Conservation (phyloP, 257 asterid genomes). For the Ophiorrhiza pumila region DNA sequence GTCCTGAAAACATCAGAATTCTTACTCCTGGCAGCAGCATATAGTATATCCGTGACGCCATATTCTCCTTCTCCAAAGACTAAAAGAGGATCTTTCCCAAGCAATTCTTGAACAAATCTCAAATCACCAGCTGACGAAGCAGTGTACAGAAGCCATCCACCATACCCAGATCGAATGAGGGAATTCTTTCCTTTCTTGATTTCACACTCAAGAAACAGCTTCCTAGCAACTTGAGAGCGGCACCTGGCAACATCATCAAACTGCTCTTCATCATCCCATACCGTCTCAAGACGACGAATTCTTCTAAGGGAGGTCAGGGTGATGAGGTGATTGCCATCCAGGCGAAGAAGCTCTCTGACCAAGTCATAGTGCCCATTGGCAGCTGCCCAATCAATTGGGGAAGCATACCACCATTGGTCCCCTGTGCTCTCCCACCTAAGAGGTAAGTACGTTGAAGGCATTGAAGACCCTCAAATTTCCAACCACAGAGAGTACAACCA, state of each 20-base stretch:
- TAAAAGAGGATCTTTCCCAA: slow-evolving; percentile 68
- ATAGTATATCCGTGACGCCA: slow-evolving; percentile 79
- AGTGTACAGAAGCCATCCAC: slow-evolving; percentile 94
- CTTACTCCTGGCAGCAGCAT: slow-evolving; percentile 90
- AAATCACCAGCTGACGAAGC: slow-evolving; percentile 93
- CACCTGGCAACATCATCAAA: slow-evolving; percentile 70
- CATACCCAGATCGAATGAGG: slow-evolving; percentile 70
- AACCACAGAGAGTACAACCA: slow-evolving; percentile 8
- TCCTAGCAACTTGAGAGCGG: slow-evolving; percentile 68
- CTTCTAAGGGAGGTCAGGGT: slow-evolving; percentile 81
- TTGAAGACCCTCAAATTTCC: slow-evolving; percentile 12
- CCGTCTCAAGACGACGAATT: slow-evolving; percentile 91
- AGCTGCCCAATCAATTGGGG: slow-evolving; percentile 95
- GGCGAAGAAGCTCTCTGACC: slow-evolving; percentile 83
- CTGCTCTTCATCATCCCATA: slow-evolving; percentile 95
- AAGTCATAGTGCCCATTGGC: slow-evolving; percentile 94
- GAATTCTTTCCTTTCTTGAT: slow-evolving; percentile 56
- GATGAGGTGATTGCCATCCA: slow-evolving; percentile 87
- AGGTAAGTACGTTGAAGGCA: slow-evolving; percentile 79
- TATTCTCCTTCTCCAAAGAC: slow-evolving; percentile 94
- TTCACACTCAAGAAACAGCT: slow-evolving; percentile 60
- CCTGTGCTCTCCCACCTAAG: slow-evolving; percentile 99
- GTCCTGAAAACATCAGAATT: slow-evolving; percentile 52
- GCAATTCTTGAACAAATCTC: slow-evolving; percentile 59
- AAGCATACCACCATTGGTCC: slow-evolving; percentile 99